Percentiles rank a stretch among this genome's conserved stretches.
phyloP scores from a whole-genome alignment of 176 grass and related monocot genomes.

The Areca catechu region DNA sequence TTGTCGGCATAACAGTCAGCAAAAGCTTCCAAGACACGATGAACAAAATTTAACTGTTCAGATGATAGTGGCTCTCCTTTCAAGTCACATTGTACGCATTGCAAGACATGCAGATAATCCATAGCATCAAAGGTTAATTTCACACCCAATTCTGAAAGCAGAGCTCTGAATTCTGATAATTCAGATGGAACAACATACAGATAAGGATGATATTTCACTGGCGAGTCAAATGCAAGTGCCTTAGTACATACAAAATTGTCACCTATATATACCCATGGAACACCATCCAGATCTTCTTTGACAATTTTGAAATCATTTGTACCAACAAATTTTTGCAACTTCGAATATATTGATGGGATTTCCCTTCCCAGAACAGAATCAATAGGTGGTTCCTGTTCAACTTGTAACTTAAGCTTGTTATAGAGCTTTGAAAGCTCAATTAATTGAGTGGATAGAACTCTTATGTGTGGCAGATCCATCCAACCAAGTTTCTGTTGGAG shows the following conservation, averaged over 20 bases:
- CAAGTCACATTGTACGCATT: slow-evolving; percentile 44
- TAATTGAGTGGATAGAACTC: slow-evolving; percentile 63
- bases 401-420: slow-evolving; percentile 45
- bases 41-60: slow-evolving; percentile 79
- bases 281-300: slow-evolving; percentile 60
- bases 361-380: slow-evolving; percentile 59
- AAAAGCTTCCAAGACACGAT: slow-evolving; percentile 88
- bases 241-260: slow-evolving; percentile 63
- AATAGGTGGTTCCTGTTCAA: slow-evolving; percentile 40
- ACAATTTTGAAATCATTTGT: slow-evolving; percentile 34
- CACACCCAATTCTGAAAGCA: slow-evolving; percentile 72
- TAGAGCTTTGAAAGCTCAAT: slow-evolving; percentile 86
- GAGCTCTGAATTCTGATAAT: slow-evolving; percentile 66
- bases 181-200: slow-evolving; percentile 95
- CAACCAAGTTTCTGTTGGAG: slow-evolving; percentile 81
- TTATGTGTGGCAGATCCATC: slow-evolving; percentile 50
- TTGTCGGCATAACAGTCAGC: slow-evolving; percentile 58
- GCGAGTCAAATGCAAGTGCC: slow-evolving; percentile 92
- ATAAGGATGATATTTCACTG: slow-evolving; percentile 93
- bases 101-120: slow-evolving; percentile 76
- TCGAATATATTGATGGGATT: slow-evolving; percentile 51
- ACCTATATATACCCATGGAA: slow-evolving; percentile 80
- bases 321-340: slow-evolving; percentile 59
- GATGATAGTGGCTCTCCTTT: slow-evolving; percentile 70
- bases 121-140: slow-evolving; percentile 74